Evolutionary conservation across 2,329 filamentous ascomycete genomes (phyloP).

Genomic region (Pseudocercospora eumusae): DNA sequence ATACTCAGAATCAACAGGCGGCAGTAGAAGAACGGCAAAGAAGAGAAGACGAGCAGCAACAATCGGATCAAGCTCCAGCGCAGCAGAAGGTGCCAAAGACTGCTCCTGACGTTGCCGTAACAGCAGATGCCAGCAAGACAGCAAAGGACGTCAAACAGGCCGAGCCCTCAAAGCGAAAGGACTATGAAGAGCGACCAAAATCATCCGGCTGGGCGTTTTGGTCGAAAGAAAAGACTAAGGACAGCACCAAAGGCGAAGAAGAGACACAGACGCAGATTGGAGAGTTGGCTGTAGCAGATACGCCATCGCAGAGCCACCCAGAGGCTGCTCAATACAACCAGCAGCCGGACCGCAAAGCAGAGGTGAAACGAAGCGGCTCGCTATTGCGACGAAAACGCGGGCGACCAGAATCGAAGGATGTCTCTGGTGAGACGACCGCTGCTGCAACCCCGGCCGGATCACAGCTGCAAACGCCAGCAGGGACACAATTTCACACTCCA

Average conservation of each 20-base stretch:
- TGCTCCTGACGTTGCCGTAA: not conserved
- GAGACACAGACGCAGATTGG: constrained; percentile 59
- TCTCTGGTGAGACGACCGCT: constrained; percentile 28
- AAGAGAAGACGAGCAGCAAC: constrained; percentile 25
- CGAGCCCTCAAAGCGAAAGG: constrained; percentile 12
- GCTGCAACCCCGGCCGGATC: constrained; percentile 30
- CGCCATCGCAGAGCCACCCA: constrained; percentile 52
- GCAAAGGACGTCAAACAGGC: constrained; percentile 10
- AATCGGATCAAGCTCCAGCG: constrained; percentile 17
- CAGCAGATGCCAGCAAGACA: constrained; percentile 18
- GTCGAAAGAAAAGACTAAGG: constrained; percentile 61
- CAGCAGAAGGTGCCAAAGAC: constrained; percentile 24
- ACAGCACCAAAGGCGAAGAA: constrained; percentile 49
- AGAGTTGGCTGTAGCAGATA: constrained; percentile 54
- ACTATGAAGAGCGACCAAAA: constrained; percentile 37
- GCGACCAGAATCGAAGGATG: constrained; percentile 26
- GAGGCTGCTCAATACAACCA: constrained; percentile 55
- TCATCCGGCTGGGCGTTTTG: constrained; percentile 78
- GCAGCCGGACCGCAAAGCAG: constrained; percentile 24
- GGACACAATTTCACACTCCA: constrained; percentile 28
- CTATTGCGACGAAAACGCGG: constrained; percentile 32
- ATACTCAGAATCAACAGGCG: constrained; percentile 46
- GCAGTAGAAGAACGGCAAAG: constrained; percentile 29
- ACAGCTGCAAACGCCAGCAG: constrained; percentile 27
- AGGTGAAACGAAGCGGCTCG: constrained; percentile 28